Base-by-base conservation (phyloP, 164 flowering plant genomes). In the Platanus orientalis region DNA sequence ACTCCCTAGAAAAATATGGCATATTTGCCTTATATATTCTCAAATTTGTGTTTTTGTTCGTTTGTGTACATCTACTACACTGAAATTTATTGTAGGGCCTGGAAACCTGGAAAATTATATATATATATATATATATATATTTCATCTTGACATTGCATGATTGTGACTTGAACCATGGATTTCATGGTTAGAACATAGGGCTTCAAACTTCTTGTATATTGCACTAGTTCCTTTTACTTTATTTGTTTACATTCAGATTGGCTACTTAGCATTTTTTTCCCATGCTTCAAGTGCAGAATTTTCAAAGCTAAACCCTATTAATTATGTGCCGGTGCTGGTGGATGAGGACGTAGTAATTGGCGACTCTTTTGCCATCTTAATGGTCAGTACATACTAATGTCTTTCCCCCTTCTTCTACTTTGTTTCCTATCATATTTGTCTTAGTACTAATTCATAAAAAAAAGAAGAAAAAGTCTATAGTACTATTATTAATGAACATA, bases 351-450 rank as follows among this genome's bases (percentile, higher is more conserved):
- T 72, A 14, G 85, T 84, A 10, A 9, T 93, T 58, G 67, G 87
- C 4, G 98, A 93, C 69, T 93, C 98, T 51, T 78, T 86, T 53
- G 98, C 98, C 50, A 93, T 88, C 57, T 29, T 87, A 63, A 71
- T 92, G 89, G 98, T 87, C 24, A 64, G 78, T 71, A 7, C 4
- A 44, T 17, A 13, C 20, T 12, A 32, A 36, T 36, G 12, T 36
- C 9, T 36, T 20, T 9, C 4, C 23, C n/a, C 16, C 30, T 49
- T 47, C 36, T 34, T 54, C 0, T 45, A 3, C 6, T 19, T 25
- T 11, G 34, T 45, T 2, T 20, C 20, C n/a, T 28, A 20, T 57
- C 16, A 20, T 7, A 32, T 24, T 12, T 23, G 23, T 2, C 14
- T 59, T 0, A 2, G n/a, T 47, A 56, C n/a, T n/a, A n/a, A n/a